A percentile compares a stretch with the other conserved stretches of the same genome.
Conservation (phyloP, 2,329 filamentous ascomycete species). For the Mariannaea sp. region DNA sequence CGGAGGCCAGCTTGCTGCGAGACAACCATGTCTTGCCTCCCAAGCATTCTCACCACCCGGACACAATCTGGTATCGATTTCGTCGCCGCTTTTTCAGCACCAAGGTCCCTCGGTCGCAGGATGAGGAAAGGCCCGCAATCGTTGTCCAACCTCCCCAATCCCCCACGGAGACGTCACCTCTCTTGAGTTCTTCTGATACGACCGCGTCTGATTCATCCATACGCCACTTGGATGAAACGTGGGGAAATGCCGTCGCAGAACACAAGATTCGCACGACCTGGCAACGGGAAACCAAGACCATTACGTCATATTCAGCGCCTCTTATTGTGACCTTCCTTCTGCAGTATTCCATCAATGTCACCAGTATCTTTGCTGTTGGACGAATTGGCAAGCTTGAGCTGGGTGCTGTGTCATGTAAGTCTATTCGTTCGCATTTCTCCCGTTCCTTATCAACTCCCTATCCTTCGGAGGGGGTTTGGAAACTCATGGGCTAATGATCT, state of each 20-base stretch:
- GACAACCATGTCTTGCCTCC: slow-evolving; percentile 70
- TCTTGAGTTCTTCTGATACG: slow-evolving; percentile 45
- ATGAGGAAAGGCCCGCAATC: slow-evolving; percentile 47
- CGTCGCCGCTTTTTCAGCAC: slow-evolving; percentile 62
- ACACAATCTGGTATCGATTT: slow-evolving; percentile 45
- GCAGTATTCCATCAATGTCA: slow-evolving; percentile 84
- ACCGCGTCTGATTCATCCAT: slow-evolving; percentile 49
- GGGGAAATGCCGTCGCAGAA: slow-evolving; percentile 82
- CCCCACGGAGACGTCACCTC: slow-evolving; percentile 47
- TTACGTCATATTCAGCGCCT: slow-evolving; percentile 72
- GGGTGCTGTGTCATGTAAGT: slow-evolving; percentile 50
- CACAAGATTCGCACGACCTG: slow-evolving; percentile 88
- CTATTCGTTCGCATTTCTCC: background rate
- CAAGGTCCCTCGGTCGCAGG: slow-evolving; percentile 46
- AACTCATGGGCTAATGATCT: slow-evolving; percentile 17
- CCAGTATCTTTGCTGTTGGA: slow-evolving; percentile 79
- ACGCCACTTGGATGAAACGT: slow-evolving; percentile 70
- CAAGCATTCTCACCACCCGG: slow-evolving; percentile 52
- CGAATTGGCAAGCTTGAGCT: slow-evolving; percentile 69
- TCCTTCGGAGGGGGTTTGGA: no score
- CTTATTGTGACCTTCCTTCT: slow-evolving; percentile 74
- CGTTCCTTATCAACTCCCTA: background rate
- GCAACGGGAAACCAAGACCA: slow-evolving; percentile 84
- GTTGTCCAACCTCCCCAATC: slow-evolving; percentile 47
- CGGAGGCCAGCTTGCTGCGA: slow-evolving; percentile 64